Evolutionary conservation across 192 early-diverging fungal genomes (phyloP), one percentile per base, ranked within the genome.

Genomic region (Kickxella alabastrina): DNA sequence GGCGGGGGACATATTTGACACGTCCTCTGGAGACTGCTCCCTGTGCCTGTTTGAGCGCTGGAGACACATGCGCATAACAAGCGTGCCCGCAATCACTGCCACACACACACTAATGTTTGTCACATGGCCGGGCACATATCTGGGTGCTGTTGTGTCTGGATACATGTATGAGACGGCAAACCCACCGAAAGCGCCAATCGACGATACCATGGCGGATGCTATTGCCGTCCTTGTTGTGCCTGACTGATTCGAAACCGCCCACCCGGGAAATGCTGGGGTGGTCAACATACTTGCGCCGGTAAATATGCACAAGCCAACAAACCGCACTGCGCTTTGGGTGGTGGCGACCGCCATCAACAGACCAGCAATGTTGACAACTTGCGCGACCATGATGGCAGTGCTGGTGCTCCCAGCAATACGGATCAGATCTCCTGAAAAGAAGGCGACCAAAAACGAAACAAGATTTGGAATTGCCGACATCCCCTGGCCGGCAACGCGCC

Each of bases 391-490:
- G 7, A 50, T 13, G 6, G 35, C 32, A 2, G 15, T 19, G 35
- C 48, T 50, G 35, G 35, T 50, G 48, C 48, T 36, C 1, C 48
- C 48, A 12, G 35, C 18, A 19, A 36, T 10, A 9, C 13, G 35
- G 2, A 38, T 38, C 22, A 50, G 22, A 13, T 36, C 26, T 31
- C 48, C 48, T 3, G 48, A 50, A 24, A 50, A 50, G 22, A 50
- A 50, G n/a, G 48, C 19, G 5, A 50, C 48, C 4, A 50, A 21
- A 19, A 50, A 50, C 3, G 29, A 35, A 12, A 17, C 5, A 36
- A 50, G 25, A 23, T 37, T 50, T 10, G 48, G 48, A 23, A 50
- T 50, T 7, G 48, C 48, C 2, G 48, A 50, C 48, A 50, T 50
- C 4, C 48, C 48, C 24, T 50, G 48, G 7, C 48, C 48, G n/a